Conservation (phyloP, 2,329 filamentous ascomycete species). For the Penicillium oxalicum region DNA sequence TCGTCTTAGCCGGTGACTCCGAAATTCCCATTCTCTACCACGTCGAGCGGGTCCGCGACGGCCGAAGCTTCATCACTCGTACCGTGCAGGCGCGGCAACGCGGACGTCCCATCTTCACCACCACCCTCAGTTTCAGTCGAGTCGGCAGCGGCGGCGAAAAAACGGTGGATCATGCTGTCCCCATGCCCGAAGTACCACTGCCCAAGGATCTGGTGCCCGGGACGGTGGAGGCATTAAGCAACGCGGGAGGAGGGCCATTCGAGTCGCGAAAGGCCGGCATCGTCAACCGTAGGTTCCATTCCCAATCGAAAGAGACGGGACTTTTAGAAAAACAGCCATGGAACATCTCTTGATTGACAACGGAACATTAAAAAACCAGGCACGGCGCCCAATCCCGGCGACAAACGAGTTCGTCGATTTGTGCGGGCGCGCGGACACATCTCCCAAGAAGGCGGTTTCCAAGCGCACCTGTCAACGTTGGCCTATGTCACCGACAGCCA, state of each 20-base stretch:
- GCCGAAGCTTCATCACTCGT: constrained; percentile 80
- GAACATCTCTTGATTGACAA: not conserved
- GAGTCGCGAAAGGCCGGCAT: constrained; percentile 53
- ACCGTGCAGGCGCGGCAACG: constrained; percentile 93
- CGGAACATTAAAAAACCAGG: constrained; percentile 21
- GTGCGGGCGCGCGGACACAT: constrained; percentile 57
- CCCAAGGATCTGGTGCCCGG: constrained; percentile 31
- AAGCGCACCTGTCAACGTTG: constrained; percentile 78
- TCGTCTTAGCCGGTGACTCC: constrained; percentile 81
- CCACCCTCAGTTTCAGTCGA: constrained; percentile 80
- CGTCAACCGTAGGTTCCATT: constrained; percentile 43
- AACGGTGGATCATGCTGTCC: constrained; percentile 59
- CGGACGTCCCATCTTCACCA: constrained; percentile 88
- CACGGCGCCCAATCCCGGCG: constrained; percentile 49
- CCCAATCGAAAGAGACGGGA: not conserved
- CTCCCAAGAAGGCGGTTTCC: constrained; percentile 63
- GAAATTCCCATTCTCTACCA: constrained; percentile 88
- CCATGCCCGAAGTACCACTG: constrained; percentile 50
- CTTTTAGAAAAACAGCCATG: not conserved
- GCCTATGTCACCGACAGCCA: constrained; percentile 91
- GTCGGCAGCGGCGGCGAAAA: constrained; percentile 50
- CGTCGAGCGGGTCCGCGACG: constrained; percentile 88
- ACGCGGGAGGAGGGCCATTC: constrained; percentile 48
- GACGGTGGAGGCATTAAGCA: constrained; percentile 25
- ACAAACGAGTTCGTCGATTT: constrained; percentile 59